These are phyloP conservation scores for Sanghuangporus baumii DNA, from an alignment of 1,284 basidiomycete genomes.

Conservation along the genomic window DNA sequence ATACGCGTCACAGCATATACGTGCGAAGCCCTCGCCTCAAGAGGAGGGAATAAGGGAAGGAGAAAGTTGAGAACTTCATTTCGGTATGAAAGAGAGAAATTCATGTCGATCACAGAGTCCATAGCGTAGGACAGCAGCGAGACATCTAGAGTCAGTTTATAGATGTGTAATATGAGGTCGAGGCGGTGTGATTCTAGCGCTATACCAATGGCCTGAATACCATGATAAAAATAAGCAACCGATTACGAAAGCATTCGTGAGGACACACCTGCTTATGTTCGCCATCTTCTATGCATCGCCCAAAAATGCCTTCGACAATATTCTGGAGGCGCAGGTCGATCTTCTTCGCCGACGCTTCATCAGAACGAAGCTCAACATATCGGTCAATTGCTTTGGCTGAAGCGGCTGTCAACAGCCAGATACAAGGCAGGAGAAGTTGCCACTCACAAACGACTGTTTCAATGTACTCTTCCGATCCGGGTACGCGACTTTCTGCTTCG, in stretches of 20 bases:
- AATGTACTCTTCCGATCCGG: conserved; percentile 77
- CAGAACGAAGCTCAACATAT: conserved; percentile 64
- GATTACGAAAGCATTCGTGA: background rate
- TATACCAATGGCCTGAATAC: conserved; percentile 82
- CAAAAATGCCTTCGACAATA: conserved; percentile 87
- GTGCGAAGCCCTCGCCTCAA: conserved; percentile 68
- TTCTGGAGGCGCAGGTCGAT: conserved; percentile 73
- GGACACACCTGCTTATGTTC: conserved; percentile 81
- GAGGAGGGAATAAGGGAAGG: conserved; percentile 75
- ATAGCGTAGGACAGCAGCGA: conserved; percentile 84
- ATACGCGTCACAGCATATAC: conserved; percentile 79
- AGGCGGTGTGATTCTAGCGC: conserved; percentile 86
- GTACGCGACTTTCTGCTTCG: conserved; percentile 60
- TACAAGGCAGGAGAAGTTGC: conserved; percentile 11
- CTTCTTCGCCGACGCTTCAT: conserved; percentile 45
- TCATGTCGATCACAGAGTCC: conserved; percentile 82
- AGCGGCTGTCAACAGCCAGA: conserved; percentile 8
- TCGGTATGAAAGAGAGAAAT: conserved; percentile 76
- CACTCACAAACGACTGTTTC: conserved; percentile 89
- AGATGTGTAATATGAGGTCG: conserved; percentile 78
- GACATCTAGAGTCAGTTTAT: conserved; percentile 66
- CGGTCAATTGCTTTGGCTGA: conserved; percentile 91
- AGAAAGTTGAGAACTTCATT: conserved; percentile 81
- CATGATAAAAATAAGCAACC: conserved; percentile 4
- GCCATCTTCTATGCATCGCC: conserved; percentile 76